Evolutionary conservation across 495 filamentous ascomycete genomes (phyloP).

Genomic region (Pseudevernia furfuracea): DNA sequence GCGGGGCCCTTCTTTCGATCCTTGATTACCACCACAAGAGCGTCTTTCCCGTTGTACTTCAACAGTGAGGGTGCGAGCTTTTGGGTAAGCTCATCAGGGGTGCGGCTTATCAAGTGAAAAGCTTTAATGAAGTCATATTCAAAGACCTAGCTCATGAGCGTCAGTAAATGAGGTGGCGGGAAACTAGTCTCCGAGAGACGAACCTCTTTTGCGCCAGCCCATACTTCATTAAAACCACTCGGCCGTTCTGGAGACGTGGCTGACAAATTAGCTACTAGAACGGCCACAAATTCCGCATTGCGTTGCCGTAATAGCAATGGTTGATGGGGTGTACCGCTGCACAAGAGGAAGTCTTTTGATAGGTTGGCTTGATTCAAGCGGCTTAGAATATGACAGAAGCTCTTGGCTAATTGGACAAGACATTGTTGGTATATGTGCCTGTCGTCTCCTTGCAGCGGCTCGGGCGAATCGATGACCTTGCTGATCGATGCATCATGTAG

Average conservation of each 20-base stretch:
- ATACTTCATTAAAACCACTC: not conserved
- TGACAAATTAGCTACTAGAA: not conserved
- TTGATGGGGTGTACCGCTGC: not conserved
- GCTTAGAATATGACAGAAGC: conserved; percentile 5
- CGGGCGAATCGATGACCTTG: not conserved
- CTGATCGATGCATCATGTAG: not conserved
- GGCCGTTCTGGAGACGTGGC: not conserved
- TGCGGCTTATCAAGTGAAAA: not conserved
- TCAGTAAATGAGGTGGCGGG: not conserved
- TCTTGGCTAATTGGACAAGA: not conserved
- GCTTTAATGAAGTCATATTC: not conserved
- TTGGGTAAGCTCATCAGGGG: not conserved
- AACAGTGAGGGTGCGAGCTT: not conserved
- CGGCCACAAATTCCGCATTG: conserved; percentile 1
- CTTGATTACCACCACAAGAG: not conserved
- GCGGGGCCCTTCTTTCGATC: not conserved
- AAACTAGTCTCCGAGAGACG: not conserved
- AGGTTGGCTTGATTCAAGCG: not conserved
- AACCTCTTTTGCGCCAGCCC: not conserved
- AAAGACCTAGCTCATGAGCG: not conserved
- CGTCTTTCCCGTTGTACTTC: not conserved
- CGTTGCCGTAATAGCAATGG: not conserved
- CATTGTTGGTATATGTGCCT: conserved; percentile 10
- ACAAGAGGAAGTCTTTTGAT: not conserved
- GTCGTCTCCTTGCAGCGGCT: not conserved